Evolutionary conservation across 352 stramenopile genomes (phyloP), one percentile per base, ranked within the genome.

Genomic region (Elongisporangium anandrum): DNA sequence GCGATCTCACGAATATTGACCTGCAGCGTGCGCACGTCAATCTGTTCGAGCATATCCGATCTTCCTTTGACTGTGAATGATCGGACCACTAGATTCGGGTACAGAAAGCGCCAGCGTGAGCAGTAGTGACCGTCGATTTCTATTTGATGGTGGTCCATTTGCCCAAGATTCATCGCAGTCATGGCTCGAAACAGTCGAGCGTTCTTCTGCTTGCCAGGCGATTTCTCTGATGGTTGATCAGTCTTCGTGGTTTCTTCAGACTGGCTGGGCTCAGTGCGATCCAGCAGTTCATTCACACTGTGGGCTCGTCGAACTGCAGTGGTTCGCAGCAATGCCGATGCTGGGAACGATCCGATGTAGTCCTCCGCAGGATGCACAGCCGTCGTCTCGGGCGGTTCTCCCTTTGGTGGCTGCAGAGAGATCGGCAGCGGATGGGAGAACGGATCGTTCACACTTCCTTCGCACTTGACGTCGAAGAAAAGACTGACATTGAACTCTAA

Each of bases 381-480:
- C 38, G 2, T 26, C n/a, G n/a, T 17, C 17, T 34, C 38, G 7
- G 26, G 50, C 2, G n/a, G 19, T 41, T 51, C 23, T 17, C 51
- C 56, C 15, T 23, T 47, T 13, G 83, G 75, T 12, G 77, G 64
- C 7, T 59, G 57, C 9, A 81, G 54, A 1, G 80, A 87, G 2
- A 92, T 79, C 15, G 85, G 85, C 21, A 94, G 57, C 2, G 85
- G 82, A 17, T 81, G 72, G 4, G 82, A 88, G 52, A 95, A 91
- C 26, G 85, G 81, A 21, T 95, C 79, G 38, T 69, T 75, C 17
- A 75, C 67, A 47, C 66, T 76, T 2, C 64, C 54, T 13, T 85
- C 81, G 24, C 79, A 88, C 61, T 75, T 83, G 22, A 92, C 73
- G 56, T 95, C 85, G 60, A 89, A 95, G 68, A 95, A 87, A 6